These are phyloP conservation scores for Dactylorhiza incarnata DNA, from an alignment of 106 monocot species.

Conservation along the genomic window DNA sequence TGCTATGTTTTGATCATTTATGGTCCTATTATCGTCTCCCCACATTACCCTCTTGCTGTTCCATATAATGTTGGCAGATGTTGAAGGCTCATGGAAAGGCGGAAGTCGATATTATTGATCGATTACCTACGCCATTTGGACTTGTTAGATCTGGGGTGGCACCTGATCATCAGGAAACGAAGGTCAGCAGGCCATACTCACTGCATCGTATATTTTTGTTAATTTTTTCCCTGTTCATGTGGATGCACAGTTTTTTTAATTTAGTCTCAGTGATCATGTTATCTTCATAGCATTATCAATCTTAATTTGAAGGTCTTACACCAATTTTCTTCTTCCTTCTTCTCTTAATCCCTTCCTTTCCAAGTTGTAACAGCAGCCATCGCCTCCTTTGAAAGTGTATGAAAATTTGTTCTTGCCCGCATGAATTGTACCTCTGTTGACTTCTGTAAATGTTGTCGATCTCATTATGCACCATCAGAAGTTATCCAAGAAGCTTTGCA, in stretches of 20 bases:
- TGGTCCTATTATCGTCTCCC: neutral
- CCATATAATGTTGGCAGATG: slow-evolving; percentile 31
- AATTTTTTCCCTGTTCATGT: neutral
- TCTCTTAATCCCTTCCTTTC: too few species aligned
- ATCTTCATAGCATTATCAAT: neutral
- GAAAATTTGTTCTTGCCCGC: too few species aligned
- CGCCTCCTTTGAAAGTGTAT: too few species aligned
- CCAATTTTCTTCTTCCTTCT: too few species aligned
- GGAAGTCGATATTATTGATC: slow-evolving; percentile 80
- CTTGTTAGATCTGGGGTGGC: slow-evolving; percentile 94
- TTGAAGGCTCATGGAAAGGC: slow-evolving; percentile 64
- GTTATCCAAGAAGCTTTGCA: too few species aligned
- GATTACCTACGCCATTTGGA: slow-evolving; percentile 88
- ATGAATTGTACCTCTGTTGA: too few species aligned
- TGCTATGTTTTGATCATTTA: neutral
- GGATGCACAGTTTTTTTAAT: neutral
- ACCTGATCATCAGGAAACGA: slow-evolving; percentile 98
- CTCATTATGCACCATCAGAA: too few species aligned
- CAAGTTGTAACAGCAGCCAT: too few species aligned
- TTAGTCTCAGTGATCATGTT: neutral
- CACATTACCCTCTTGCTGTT: neutral
- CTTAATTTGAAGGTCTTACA: too few species aligned
- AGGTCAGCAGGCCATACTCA: slow-evolving; percentile 29
- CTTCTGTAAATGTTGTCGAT: too few species aligned
- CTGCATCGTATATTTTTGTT: neutral